Evolutionary conservation across 805 yeast genomes (phyloP).

Genomic region (Myxozyma lipomycoides): DNA sequence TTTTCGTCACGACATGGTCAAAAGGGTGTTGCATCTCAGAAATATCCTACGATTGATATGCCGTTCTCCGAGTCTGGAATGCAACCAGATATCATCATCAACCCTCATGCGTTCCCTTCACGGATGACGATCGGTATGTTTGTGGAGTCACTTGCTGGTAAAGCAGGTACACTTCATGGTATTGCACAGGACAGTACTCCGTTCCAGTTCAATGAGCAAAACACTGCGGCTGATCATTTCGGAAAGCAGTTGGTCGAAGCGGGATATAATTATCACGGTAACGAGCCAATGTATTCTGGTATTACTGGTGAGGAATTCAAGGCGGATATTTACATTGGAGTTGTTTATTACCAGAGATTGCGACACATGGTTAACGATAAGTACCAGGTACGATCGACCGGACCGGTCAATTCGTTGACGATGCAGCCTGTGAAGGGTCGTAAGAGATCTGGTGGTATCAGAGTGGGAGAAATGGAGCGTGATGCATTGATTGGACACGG

Average conservation of each 20-base stretch:
- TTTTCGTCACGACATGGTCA: slow-evolving; percentile 97
- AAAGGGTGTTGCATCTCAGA: slow-evolving; percentile 96
- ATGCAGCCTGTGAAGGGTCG: slow-evolving; percentile 99
- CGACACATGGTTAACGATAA: slow-evolving; percentile 99
- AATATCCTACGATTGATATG: slow-evolving; percentile 96
- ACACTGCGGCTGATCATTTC: slow-evolving; percentile 95
- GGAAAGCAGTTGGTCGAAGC: slow-evolving; percentile 86
- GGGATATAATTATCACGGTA: slow-evolving; percentile 96
- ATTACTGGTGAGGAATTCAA: slow-evolving; percentile 96
- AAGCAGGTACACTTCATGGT: slow-evolving; percentile 97
- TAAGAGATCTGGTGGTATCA: slow-evolving; percentile 98
- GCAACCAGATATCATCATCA: slow-evolving; percentile 95
- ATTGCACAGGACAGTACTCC: slow-evolving; percentile 97
- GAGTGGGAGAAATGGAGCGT: slow-evolving; percentile 99
- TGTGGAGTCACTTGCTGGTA: slow-evolving; percentile 97
- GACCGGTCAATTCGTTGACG: slow-evolving; percentile 93
- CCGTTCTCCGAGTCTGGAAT: slow-evolving; percentile 96
- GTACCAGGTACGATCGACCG: slow-evolving; percentile 98
- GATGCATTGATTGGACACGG: slow-evolving; percentile 99
- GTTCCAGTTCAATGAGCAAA: slow-evolving; percentile 85
- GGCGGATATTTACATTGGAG: slow-evolving; percentile 93
- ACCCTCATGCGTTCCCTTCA: slow-evolving; percentile 99
- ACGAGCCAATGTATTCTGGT: slow-evolving; percentile 98
- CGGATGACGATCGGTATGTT: slow-evolving; percentile 99
- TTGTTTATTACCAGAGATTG: slow-evolving; percentile 95